These are phyloP conservation scores for Posidonia oceanica DNA, from an alignment of 116 monocot genomes.

Conservation along the genomic window DNA sequence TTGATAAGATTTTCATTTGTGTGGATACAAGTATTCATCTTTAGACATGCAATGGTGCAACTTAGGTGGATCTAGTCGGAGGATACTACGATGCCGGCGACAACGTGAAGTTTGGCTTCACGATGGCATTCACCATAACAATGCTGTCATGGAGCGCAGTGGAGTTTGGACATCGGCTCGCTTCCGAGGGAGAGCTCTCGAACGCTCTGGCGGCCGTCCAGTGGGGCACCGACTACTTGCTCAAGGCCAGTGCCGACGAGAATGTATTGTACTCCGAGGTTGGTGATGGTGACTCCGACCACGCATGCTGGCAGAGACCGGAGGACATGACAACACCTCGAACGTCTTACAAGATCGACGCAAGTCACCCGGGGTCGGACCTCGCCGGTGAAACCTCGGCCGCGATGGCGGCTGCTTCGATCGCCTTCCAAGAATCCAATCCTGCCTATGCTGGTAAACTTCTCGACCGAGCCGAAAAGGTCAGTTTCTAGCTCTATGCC, in stretches of 20 bases:
- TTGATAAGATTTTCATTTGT: background rate
- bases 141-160: constrained; percentile 14
- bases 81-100: constrained; percentile 23
- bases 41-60: background rate
- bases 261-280: constrained; percentile 37
- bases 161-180: constrained; percentile 17
- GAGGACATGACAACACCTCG: constrained; percentile 61
- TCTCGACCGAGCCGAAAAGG: constrained; percentile 34
- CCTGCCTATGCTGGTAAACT: constrained; percentile 15
- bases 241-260: constrained; percentile 19
- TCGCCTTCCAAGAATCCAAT: constrained; percentile 19
- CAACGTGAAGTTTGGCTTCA: constrained; percentile 19
- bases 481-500: background rate
- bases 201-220: constrained; percentile 31
- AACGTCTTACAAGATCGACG: constrained; percentile 20
- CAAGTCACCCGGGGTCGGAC: constrained; percentile 24
- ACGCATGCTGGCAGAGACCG: constrained; percentile 52
- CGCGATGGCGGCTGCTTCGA: constrained; percentile 38
- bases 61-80: constrained; percentile 14
- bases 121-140: constrained; percentile 20
- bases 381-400: constrained; percentile 46
- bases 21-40: background rate
- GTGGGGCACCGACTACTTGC: constrained; percentile 55
- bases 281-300: constrained; percentile 55
- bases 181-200: constrained; percentile 20